Conservation (phyloP, 805 yeast genomes). For the Crinitomyces ghanaensis region DNA sequence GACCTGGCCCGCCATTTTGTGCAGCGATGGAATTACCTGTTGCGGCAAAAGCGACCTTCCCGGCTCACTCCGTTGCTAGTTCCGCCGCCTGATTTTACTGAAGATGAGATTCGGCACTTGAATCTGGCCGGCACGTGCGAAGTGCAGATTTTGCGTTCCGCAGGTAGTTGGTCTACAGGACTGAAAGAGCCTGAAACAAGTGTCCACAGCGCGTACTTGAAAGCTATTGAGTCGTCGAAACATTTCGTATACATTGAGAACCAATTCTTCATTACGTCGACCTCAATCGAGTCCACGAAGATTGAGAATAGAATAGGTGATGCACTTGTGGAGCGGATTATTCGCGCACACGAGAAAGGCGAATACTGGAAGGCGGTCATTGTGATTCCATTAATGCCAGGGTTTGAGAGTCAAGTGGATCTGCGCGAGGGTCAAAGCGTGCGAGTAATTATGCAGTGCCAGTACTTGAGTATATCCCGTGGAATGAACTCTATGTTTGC, state of each 20-base stretch:
- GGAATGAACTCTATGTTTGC: constrained; percentile 85
- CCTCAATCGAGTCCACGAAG: constrained; percentile 59
- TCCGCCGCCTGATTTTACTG: constrained; percentile 83
- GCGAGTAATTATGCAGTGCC: constrained; percentile 93
- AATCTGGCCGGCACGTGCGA: constrained; percentile 78
- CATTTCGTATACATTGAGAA: constrained; percentile 92
- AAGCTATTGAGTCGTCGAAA: constrained; percentile 80
- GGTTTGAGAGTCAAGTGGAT: constrained; percentile 80
- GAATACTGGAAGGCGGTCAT: constrained; percentile 84
- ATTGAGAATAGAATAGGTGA: constrained; percentile 88
- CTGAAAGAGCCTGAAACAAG: constrained; percentile 74
- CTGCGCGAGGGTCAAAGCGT: constrained; percentile 91
- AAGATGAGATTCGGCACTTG: constrained; percentile 51
- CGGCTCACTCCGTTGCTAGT: constrained; percentile 82
- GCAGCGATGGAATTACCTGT: constrained; percentile 91
- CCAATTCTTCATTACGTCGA: constrained; percentile 89
- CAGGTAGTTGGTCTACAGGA: constrained; percentile 91
- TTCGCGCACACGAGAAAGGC: constrained; percentile 69
- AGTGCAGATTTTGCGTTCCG: constrained; percentile 77
- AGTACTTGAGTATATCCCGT: constrained; percentile 82
- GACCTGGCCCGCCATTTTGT: constrained; percentile 90
- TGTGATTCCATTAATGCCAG: constrained; percentile 94
- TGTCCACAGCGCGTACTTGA: constrained; percentile 85
- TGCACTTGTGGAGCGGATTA: constrained; percentile 93
- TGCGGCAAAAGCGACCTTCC: constrained; percentile 90